Percentiles rank a stretch among this genome's conserved stretches.
Evolutionary conservation across 1,284 basidiomycete genomes (phyloP).

Genomic region (Austroboletus rostrupii): DNA sequence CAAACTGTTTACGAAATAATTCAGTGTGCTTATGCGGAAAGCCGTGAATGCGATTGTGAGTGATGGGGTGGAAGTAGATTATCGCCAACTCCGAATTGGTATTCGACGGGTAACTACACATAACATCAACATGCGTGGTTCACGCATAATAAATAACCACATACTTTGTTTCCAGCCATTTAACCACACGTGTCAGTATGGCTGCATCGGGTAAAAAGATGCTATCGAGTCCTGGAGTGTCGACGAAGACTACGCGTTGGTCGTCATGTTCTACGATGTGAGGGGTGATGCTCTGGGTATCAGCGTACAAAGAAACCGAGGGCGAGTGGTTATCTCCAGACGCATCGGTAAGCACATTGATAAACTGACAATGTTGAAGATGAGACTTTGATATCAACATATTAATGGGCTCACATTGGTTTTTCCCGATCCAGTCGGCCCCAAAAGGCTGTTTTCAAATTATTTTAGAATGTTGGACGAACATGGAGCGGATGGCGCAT

Average conservation of each 20-base stretch:
- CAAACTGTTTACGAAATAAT: conserved; percentile 1
- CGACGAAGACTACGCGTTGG: conserved; percentile 5
- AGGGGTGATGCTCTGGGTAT: background rate
- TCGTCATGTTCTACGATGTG: conserved; percentile 1
- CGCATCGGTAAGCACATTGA: conserved; percentile 1
- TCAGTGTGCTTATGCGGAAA: background rate
- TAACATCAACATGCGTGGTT: background rate
- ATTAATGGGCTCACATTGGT: conserved; percentile 3
- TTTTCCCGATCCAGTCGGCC: conserved; percentile 11
- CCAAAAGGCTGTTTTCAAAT: conserved; percentile 5
- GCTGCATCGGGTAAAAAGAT: background rate
- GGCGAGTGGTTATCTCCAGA: background rate
- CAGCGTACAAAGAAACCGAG: background rate
- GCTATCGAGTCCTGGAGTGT: conserved; percentile 12
- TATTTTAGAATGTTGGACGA: background rate
- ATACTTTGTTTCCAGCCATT: background rate
- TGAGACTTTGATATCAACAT: background rate
- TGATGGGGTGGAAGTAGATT: conserved; percentile 7
- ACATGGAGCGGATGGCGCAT: background rate
- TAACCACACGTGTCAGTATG: conserved; percentile 4
- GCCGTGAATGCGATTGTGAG: background rate
- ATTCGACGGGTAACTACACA: background rate
- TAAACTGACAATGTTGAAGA: conserved; percentile 6
- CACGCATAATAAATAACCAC: background rate
- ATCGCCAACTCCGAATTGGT: background rate